Evolutionary conservation across 176 grass and related monocot species (phyloP).

Genomic region (Oryza punctata): DNA sequence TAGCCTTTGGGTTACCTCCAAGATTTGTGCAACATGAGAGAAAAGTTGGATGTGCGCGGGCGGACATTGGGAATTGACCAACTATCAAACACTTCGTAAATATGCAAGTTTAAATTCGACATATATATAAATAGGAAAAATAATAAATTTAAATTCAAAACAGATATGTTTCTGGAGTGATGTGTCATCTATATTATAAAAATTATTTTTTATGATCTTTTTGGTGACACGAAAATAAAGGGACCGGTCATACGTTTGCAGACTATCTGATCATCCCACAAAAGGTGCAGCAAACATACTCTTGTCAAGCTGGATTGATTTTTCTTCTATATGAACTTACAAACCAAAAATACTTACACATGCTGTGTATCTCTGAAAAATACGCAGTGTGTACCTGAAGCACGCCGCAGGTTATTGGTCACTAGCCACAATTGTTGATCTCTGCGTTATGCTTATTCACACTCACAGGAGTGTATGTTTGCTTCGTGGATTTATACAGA

Average conservation of each 20-base stretch:
- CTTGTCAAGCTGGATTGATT: not conserved
- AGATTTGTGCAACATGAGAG: too few relatives aligned
- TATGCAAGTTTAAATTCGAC: too few relatives aligned
- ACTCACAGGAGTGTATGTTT: not conserved
- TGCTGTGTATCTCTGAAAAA: not conserved
- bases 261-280: not conserved
- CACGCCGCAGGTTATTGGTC: not conserved
- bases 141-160: too few relatives aligned
- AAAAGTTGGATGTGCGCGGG: too few relatives aligned
- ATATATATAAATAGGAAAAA: too few relatives aligned
- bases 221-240: too few relatives aligned
- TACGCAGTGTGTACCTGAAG: not conserved
- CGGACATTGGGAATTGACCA: too few relatives aligned
- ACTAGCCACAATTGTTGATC: slow-evolving; percentile 23
- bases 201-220: too few relatives aligned
- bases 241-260: not conserved
- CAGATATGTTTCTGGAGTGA: too few relatives aligned
- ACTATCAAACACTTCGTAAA: too few relatives aligned
- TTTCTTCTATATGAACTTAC: not conserved
- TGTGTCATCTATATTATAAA: too few relatives aligned
- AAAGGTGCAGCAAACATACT: not conserved
- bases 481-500: not conserved
- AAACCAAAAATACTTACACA: not conserved
- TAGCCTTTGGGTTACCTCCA: too few relatives aligned
- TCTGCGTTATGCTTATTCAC: not conserved